Conservation (phyloP, 2,329 filamentous ascomycete species). For the Aspergillus ibericus region DNA sequence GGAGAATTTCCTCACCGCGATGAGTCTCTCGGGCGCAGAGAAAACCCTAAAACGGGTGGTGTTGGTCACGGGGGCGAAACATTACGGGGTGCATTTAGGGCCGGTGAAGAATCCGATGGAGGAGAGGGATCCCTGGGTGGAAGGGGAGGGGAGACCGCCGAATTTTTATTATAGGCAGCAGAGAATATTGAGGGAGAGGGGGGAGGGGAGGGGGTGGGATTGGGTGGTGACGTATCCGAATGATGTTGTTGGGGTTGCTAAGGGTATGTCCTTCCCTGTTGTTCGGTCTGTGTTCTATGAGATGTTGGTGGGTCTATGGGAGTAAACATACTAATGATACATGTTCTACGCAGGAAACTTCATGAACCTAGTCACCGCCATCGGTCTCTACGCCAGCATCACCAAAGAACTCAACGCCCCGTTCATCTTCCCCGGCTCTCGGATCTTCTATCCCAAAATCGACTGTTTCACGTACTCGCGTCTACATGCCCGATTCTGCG, state of each 20-base stretch:
- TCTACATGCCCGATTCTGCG: slow-evolving; percentile 37
- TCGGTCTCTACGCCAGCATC: slow-evolving; percentile 43
- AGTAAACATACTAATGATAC: neutral
- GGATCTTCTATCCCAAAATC: slow-evolving; percentile 34
- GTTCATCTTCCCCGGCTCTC: slow-evolving; percentile 37
- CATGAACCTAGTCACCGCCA: slow-evolving; percentile 44
- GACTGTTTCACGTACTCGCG: slow-evolving; percentile 36
- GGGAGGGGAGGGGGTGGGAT: slow-evolving; percentile 33
- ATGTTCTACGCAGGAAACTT: slow-evolving; percentile 39
- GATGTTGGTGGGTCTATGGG: neutral
- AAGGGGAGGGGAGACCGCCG: slow-evolving; percentile 38
- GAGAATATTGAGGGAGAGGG: slow-evolving; percentile 41
- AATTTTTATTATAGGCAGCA: slow-evolving; percentile 58
- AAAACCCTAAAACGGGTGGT: slow-evolving; percentile 50
- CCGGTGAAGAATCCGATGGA: slow-evolving; percentile 49
- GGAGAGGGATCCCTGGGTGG: slow-evolving; percentile 50
- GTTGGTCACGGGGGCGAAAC: slow-evolving; percentile 52
- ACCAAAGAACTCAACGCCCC: slow-evolving; percentile 32
- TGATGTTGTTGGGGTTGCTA: slow-evolving; percentile 43
- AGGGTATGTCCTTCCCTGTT: neutral
- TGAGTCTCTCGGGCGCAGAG: slow-evolving; percentile 45
- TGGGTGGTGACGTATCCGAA: slow-evolving; percentile 49
- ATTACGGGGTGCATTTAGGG: slow-evolving; percentile 56
- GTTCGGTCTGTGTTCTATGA: neutral
- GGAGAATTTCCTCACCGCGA: slow-evolving; percentile 49